Base-by-base conservation (phyloP, 495 filamentous ascomycete genomes). In the Pseudoneurospora amorphoporcata region DNA sequence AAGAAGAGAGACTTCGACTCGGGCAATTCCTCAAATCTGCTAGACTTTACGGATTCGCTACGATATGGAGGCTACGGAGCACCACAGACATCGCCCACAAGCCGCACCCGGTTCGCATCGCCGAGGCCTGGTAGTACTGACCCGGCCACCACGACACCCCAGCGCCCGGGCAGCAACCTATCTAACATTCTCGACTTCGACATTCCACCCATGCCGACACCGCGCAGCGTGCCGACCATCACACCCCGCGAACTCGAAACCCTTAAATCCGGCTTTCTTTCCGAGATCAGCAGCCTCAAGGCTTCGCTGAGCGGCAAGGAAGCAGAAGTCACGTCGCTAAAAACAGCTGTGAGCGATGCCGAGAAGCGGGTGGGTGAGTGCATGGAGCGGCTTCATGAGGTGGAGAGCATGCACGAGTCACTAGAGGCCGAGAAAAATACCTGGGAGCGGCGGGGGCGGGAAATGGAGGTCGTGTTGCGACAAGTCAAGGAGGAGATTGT, bases 161-260 rank as follows among this genome's bases (percentile, higher is more conserved):
- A 82, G 23, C 79, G 81, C 12, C 9, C 29, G 47, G 29, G 40
- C 8, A 65, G 71, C 41, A 78, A 71, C 69, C 75, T 80, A 68
- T 81, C 84, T 40, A 91, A 91, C 74, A 86, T 98, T 9, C 87
- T 99, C 43, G 95, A 99, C 79, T 97, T 98, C 78, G 94, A 98
- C 74, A 91, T 98, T 17, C 93, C 94, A 10, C 92, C 93, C 3
- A 87, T 90, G 12, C 94, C 94, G 4, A 98, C 95, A 1, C 95
- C 95, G 19, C 91, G 95, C 71, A 96, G 92, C 53, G 89, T 98
- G 53, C 95, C 95, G 1, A 92, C 90, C 16, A 90, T 98, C 74
- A 97, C 96, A 3, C 92, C 94, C 1, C 90, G 95, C 38, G 95
- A 99, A 81, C 85, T 98, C 1, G 95, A 99, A 77, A 91, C 89